phyloP scores from a whole-genome alignment of 805 yeast species.

The Candida coquimbonensis region DNA sequence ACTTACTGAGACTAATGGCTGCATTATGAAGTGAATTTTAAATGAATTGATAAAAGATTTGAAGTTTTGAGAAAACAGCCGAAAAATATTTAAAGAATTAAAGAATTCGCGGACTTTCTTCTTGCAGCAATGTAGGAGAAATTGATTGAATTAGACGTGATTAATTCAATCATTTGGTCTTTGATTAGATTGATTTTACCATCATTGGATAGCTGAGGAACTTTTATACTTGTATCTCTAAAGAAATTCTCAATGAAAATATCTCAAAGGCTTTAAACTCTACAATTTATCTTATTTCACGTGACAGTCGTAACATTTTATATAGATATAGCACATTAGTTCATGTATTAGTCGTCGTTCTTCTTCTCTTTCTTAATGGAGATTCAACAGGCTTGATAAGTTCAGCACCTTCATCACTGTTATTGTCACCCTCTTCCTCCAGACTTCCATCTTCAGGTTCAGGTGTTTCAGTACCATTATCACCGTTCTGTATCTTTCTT shows the following conservation, averaged over 20 bases:
- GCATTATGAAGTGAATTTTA: slow-evolving; percentile 24
- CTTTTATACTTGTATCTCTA: no score
- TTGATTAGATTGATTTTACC: not conserved
- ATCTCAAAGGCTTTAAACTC: not conserved
- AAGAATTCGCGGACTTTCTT: not conserved
- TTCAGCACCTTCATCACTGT: slow-evolving; percentile 1
- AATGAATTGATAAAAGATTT: not conserved
- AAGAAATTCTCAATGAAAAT: not conserved
- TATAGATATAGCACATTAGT: no score
- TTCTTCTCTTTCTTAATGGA: not conserved
- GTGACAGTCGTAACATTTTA: not conserved
- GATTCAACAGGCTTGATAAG: not conserved
- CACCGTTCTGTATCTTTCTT: slow-evolving; percentile 7
- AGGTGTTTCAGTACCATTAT: not conserved
- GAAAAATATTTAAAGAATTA: no score
- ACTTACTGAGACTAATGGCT: slow-evolving; percentile 43
- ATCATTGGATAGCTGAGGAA: no score
- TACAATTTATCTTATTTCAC: not conserved
- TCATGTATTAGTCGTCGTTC: not conserved
- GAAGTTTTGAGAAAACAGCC: no score
- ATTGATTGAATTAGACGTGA: not conserved
- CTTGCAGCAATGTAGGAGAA: not conserved
- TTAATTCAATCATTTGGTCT: not conserved
- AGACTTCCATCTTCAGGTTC: slow-evolving; percentile 1
- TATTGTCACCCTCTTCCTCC: slow-evolving; percentile 1